Evolutionary conservation across 1,284 basidiomycete genomes (phyloP), one percentile per base, ranked within the genome.

Genomic region (Termitomyces sp.): DNA sequence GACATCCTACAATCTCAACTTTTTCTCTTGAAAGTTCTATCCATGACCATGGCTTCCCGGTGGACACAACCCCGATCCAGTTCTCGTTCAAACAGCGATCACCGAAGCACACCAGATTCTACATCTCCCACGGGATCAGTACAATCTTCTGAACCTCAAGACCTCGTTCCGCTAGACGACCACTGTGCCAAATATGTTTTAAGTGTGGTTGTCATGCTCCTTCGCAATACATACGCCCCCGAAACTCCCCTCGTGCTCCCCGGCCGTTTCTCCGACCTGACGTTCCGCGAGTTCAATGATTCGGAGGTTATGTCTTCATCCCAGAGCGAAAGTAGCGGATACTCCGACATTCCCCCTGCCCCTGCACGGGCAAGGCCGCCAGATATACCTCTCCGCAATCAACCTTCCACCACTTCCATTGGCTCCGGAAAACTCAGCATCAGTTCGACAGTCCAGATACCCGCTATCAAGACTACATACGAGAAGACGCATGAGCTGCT

Each of bases 1-100:
- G 86, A 91, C 57, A 79, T 88, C 47, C 78, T 96, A 7, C 92
- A 96, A 64, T 96, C 93, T 0, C 91, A 96, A 66, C 77, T 97
- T 1, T 93, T 93, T 62, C 71, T 97, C 28, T 77, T 97, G 60
- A 93, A 96, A 69, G 83, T 96, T 38, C 72, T 97, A 16, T 81
- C 87, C 33, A 78, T 80, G 64, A 83, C 81, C 56, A 81, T 97
- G 75, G 83, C 89, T 10, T 84, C 88, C 19, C 86, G 90, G 43
- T 93, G 89, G 88, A 71, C 67, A 19, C 63, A 72, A 49, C 65
- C 66, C 14, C 69, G 72, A 14, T 67, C 76, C 9, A 67, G 60
- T 38, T 76, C 78, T 26, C 73, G 72, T 28, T 64, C 72, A 33
- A 72, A 72, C 63, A 72, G 66, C 50, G 65, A 66, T 35, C 62